These are phyloP conservation scores for Yarrowia sp. DNA, from an alignment of 805 yeast species.

Conservation along the genomic window DNA sequence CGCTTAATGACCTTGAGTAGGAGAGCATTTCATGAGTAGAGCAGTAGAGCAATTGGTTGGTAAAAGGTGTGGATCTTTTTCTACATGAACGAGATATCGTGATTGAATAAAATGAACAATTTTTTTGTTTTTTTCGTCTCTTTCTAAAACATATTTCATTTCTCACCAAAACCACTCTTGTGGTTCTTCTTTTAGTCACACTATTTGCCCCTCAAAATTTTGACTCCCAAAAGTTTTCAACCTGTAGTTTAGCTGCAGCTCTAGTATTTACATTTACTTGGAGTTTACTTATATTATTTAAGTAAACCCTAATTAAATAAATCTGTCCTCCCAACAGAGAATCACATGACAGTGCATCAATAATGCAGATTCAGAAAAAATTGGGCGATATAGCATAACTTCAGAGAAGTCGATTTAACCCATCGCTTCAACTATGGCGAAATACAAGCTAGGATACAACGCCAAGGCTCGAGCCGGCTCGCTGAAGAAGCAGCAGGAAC, in stretches of 20 bases:
- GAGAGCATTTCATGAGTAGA: too few species aligned
- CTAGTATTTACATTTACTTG: background rate
- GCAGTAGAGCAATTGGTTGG: too few species aligned
- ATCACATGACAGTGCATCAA: constrained; percentile 1
- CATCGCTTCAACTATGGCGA: constrained; percentile 55
- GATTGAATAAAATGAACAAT: too few species aligned
- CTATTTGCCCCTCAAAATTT: background rate
- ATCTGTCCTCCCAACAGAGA: background rate
- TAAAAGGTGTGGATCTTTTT: too few species aligned
- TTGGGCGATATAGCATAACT: constrained; percentile 2
- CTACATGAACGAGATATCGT: too few species aligned
- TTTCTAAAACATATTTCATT: background rate
- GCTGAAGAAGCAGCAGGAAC: constrained; percentile 70
- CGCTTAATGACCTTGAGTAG: background rate
- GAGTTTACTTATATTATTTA: too few species aligned
- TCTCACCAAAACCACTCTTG: background rate
- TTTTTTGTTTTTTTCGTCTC: too few species aligned
- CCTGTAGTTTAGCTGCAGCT: too few species aligned
- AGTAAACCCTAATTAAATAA: too few species aligned
- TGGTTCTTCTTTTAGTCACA: background rate
- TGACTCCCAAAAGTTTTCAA: too few species aligned
- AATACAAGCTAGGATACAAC: constrained; percentile 73
- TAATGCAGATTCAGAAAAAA: background rate
- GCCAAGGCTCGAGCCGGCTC: constrained; percentile 84
- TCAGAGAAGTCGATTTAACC: background rate